Base-by-base conservation (phyloP, 2,329 filamentous ascomycete species). In the Lecanicillium sp. region DNA sequence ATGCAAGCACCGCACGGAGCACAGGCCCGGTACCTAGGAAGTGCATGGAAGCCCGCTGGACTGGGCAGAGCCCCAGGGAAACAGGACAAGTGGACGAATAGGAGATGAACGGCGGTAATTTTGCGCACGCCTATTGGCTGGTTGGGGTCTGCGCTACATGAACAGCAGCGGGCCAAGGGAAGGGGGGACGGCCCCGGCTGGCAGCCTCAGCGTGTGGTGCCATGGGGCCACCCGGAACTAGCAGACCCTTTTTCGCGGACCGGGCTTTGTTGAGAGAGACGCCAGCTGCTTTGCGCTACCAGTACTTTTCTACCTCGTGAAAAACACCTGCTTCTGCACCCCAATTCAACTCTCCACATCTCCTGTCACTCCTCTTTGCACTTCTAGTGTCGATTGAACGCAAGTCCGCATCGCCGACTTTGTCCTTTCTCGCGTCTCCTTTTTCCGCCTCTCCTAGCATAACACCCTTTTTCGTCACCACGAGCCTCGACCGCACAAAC, bases 71-170 rank as follows among this genome's bases (percentile, higher is more conserved):
- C 7, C 22, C 11, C 22, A 11, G 11, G 22, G 22, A 6, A 25
- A 25, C 7, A 25, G 11, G 22, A 6, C 22, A 25, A 11, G 22
- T 25, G 22, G 40, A 36, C 55, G 45, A 57, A 58, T 58, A 46
- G 57, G 29, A 33, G 33, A 20, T 9, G 15, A 33, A 41, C 18
- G 37, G 39, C 55, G 42, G 51, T 57, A 57, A 58, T 59, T 53
- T 53, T 42, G 37, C 28, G 20, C 32, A 20, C 12, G 41, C 17
- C 44, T 36, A 59, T 59, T 59, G 56, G 54, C 22, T 36, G 27
- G 34, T 22, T 6, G 8, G 14, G 6, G 14, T 1, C 11, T 14
- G 29, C 29, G n/a, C 25, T 31, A 19, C n/a, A n/a, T n/a, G n/a
- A n/a, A n/a, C n/a, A n/a, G n/a, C n/a, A n/a, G n/a, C n/a, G n/a